Base-by-base conservation (phyloP, 306 rosid genomes). In the Fagus sylvatica region DNA sequence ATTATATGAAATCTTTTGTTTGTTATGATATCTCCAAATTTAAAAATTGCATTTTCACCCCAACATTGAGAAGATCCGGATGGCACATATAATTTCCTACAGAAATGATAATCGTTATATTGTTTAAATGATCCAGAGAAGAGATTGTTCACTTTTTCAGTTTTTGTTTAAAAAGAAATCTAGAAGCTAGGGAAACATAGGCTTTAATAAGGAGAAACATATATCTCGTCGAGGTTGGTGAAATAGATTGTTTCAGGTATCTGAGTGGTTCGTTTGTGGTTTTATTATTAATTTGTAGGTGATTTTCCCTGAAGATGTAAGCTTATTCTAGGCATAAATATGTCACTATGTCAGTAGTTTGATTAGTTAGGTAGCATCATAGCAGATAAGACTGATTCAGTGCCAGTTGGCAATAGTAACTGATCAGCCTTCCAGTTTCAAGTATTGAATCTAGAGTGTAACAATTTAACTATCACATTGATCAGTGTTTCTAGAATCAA, bases 131-230 rank as follows among this genome's bases (percentile, higher is more conserved):
- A 17, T 8, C 33, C 13, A 56, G 8, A 22, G 62, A 56, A 56
- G 54, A 56, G 51, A 46, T 46, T 10, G 51, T 46, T 65, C 66
- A 34, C 70, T 69, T 59, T 0, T 22, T 22, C 28, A 22, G 28
- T 22, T 10, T 6, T 30, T 42, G 74, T 62, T 53, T 37, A 48
- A 33, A 81, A 73, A 70, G 54, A 33, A 74, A 65, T 2, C 32
- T 40, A 65, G 69, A 76, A 53, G 15, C 55, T 28, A 48, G 66
- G 70, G 39, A 48, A 80, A 61, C 41, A 73, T 49, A 55, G 71
- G 46, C 85, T 83, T 83, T 55, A 72, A 70, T 76, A 81, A 85
- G 89, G 60, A 81, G 82, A 40, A 55, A 55, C 33, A 59, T 66
- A 53, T 30, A 46, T 22, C 28, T 22, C 8, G 56, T 57, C 57